Base-by-base conservation (phyloP, 2,329 filamentous ascomycete genomes). In the Davidsoniella australis region DNA sequence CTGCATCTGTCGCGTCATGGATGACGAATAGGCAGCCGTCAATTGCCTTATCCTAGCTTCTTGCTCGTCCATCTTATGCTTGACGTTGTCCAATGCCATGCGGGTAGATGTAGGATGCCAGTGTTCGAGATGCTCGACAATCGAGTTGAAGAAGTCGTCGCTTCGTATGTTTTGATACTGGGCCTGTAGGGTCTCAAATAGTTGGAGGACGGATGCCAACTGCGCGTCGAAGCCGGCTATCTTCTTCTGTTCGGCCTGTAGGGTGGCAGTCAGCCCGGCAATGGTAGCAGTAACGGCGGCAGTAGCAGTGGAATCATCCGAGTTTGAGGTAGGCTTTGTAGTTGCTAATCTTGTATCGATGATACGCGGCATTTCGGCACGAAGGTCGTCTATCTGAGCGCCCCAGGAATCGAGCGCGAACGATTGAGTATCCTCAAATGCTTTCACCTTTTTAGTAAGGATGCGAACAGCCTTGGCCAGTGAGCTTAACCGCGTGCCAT, bases 81-180 rank as follows among this genome's bases (percentile, higher is more conserved):
- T 33, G 36, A 51, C n/a, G 5, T 48, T 40, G 7, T 51, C 49
- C 10, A 51, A 24, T 7, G 17, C 29, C 12, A n/a, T 6, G 2
- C 49, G 45, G 7, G 45, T 51, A 4, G 49, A 51, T n/a, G 45
- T 44, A 16, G 49, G 49, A 40, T 51, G 49, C 45, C 49, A 51
- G 18, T 48, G 37, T 33, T 52, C 50, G 5, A 52, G 42, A 7
- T 52, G 46, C 26, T 52, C 50, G 4, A 52, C 41, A n/a, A 52
- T 48, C 7, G 50, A 29, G n/a, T 46, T 36, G 29, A 45, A 52
- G 4, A 52, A 39, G n/a, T 52, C 50, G 16, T 26, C 26, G 7
- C 46, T 38, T 18, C 46, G 41, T 3, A 52, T n/a, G 17, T 48
- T 41, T 17, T 41, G 42, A 23, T 41, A 52, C 29, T 49, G 50